Evolutionary conservation across 2,329 filamentous ascomycete species (phyloP), one percentile per base, ranked within the genome.

Genomic region (Microsporum ferrugineum): DNA sequence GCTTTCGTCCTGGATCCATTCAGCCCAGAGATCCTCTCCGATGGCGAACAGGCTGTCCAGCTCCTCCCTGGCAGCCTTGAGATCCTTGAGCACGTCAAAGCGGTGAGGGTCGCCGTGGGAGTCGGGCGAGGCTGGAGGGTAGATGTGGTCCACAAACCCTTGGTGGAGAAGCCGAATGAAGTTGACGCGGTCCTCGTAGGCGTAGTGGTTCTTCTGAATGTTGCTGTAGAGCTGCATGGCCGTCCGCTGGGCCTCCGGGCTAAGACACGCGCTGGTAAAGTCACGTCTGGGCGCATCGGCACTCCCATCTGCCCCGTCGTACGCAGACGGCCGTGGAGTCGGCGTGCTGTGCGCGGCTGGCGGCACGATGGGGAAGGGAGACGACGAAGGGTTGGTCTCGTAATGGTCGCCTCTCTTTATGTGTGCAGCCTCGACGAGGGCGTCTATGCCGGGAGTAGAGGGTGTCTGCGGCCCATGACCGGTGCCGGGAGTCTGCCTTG

Each of bases 11-110:
- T 82, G 78, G 49, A 87, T 79, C 78, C 84, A 85, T 63, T 84
- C 82, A 2, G 79, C 73, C 83, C 83, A 87, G 58, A 85, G 74
- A 47, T 82, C 78, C 68, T 86, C 84, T 0, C 84, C 84, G 62
- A 86, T 79, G 1, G 84, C 80, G 66, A 85, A 86, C 23, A 83
- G 78, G 59, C 80, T 79, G 65, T 83, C 80, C 79, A 86, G 84
- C 60, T 79, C 78, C 66, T 82, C 79, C 62, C 83, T 79, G 2
- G 78, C 77, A 27, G 70, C 74, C 41, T 76, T 71, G 63, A 80
- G 69, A 63, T 79, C 77, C 57, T 71, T 73, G 6, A 79, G 71
- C 4, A 79, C 69, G 61, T 79, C 77, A 62, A 79, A 79, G 4
- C 70, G 69, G 39, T 71, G 72, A 0, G 77, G 77, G 55, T 79